These are phyloP conservation scores for Hymenochaete sp. DNA, from an alignment of 1,284 basidiomycete genomes.

Conservation along the genomic window DNA sequence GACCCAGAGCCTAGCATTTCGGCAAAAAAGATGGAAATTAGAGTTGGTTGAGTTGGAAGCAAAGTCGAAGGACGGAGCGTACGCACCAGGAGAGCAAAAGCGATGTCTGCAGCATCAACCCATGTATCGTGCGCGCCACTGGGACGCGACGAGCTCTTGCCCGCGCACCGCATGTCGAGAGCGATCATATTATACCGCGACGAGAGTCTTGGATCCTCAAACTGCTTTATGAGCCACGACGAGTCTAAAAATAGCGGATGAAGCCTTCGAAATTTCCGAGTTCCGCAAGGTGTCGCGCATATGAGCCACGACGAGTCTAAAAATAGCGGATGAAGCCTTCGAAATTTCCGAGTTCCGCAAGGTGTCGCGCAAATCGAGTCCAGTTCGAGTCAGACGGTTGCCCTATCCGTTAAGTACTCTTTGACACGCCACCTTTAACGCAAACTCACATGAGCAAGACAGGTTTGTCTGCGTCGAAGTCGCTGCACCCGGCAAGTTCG, in stretches of 20 bases:
- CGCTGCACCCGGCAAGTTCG: slow-evolving; percentile 45
- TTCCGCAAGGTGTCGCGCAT: too few relatives aligned
- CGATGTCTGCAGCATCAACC: slow-evolving; percentile 69
- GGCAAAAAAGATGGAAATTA: slow-evolving; percentile 11
- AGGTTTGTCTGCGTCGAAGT: slow-evolving; percentile 55
- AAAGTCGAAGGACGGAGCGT: background rate
- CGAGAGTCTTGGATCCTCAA: slow-evolving; percentile 55
- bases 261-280: slow-evolving; percentile 26
- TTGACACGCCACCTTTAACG: too few relatives aligned
- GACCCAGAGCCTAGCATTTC: slow-evolving; percentile 50
- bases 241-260: slow-evolving; percentile 62
- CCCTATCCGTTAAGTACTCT: too few relatives aligned
- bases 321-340: slow-evolving; percentile 29
- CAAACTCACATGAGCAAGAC: slow-evolving; percentile 42
- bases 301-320: slow-evolving; percentile 50
- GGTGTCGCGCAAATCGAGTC: too few relatives aligned
- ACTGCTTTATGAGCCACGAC: slow-evolving; percentile 56
- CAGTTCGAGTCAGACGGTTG: too few relatives aligned
- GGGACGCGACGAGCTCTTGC: slow-evolving; percentile 46
- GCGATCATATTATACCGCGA: slow-evolving; percentile 57
- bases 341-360: too few relatives aligned
- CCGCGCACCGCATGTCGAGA: slow-evolving; percentile 62
- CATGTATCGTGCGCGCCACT: slow-evolving; percentile 56
- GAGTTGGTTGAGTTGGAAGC: slow-evolving; percentile 2
- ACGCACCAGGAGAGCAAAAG: slow-evolving; percentile 52